Conservation (phyloP, 768 basidiomycete species). For the Suillus paluster region DNA sequence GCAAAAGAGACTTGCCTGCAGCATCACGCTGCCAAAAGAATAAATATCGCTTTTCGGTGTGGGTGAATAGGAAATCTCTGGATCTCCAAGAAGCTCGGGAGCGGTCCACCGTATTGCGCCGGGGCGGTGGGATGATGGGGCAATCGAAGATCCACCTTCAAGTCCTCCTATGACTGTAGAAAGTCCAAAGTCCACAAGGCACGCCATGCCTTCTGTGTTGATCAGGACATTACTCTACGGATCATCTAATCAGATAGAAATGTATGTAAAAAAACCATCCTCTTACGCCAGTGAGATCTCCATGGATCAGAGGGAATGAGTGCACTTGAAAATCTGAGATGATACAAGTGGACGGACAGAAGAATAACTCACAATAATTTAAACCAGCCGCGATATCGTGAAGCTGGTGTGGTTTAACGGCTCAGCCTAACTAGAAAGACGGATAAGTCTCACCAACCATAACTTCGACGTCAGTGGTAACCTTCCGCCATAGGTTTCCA, state of each 20-base stretch:
- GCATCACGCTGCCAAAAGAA: conserved; percentile 35
- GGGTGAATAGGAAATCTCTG: conserved; percentile 5
- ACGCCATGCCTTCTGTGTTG: conserved; percentile 16
- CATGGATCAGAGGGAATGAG: conserved; percentile 26
- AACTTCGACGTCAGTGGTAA: conserved; percentile 11
- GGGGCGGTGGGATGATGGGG: conserved; percentile 38
- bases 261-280: background rate
- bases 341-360: background rate
- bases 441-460: conserved; percentile 16
- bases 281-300: conserved; percentile 44
- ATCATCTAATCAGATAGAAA: background rate
- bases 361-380: background rate
- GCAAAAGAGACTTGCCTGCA: conserved; percentile 23
- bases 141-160: conserved; percentile 27
- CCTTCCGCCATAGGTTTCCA: conserved; percentile 7
- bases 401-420: background rate
- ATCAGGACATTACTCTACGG: conserved; percentile 23
- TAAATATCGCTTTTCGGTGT: conserved; percentile 22
- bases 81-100: conserved; percentile 38
- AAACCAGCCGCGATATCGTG: conserved; percentile 5
- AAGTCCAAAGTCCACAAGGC: conserved; percentile 48
- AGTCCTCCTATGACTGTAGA: conserved; percentile 46
- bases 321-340: background rate
- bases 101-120: conserved; percentile 49
- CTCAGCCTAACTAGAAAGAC: background rate